Conservation (phyloP, 2,329 filamentous ascomycete genomes). For the Epichloe sibirici region DNA sequence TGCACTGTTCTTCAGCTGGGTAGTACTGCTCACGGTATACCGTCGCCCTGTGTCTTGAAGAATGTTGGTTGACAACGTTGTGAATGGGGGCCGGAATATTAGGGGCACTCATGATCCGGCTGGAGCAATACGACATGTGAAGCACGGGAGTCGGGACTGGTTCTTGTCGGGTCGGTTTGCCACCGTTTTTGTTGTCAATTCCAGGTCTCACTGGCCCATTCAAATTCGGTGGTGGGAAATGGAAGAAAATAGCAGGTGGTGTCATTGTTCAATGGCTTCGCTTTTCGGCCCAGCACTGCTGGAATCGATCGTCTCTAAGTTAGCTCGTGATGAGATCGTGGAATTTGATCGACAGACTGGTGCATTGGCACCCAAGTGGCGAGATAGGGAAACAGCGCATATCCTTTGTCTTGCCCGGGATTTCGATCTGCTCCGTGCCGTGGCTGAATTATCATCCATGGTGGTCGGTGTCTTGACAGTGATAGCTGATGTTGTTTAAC, state of each 20-base stretch:
- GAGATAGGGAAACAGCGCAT: not conserved
- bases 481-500: not conserved
- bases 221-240: not conserved
- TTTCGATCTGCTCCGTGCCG: not conserved
- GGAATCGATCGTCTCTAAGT: not conserved
- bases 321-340: not conserved
- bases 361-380: not conserved
- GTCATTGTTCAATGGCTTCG: not conserved
- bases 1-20: too few relatives aligned
- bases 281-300: not conserved
- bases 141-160: not conserved
- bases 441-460: not conserved
- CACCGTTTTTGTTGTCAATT: too few relatives aligned
- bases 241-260: not conserved
- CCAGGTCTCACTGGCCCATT: too few relatives aligned
- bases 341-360: not conserved
- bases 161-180: not conserved
- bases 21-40: too few relatives aligned
- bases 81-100: too few relatives aligned
- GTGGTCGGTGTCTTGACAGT: not conserved
- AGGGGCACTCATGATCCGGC: too few relatives aligned
- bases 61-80: too few relatives aligned
- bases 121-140: too few relatives aligned
- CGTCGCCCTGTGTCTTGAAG: too few relatives aligned
- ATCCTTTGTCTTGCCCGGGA: not conserved